Evolutionary conservation across 2,329 filamentous ascomycete species (phyloP), one percentile per base, ranked within the genome.

Genomic region (Lachnellula suecica): DNA sequence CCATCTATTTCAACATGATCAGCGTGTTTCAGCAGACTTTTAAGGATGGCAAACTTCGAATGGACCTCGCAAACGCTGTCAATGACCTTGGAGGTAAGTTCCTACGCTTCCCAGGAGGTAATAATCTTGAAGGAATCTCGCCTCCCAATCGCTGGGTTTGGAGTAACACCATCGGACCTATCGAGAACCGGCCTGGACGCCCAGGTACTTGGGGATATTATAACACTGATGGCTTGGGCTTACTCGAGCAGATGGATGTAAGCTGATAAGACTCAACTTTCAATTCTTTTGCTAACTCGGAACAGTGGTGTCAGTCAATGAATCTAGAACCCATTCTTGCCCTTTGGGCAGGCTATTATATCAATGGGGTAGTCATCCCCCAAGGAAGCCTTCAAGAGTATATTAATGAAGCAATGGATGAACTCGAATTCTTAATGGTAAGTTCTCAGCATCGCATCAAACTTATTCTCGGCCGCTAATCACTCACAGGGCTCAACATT

Each of bases 91-190:
- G 79, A 45, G 76, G 78, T 0, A 74, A 74, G 8, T 78, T 86
- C 59, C 74, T 88, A 37, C 77, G 85, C 11, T 79, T 86, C 51
- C 84, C 84, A 0, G 85, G 85, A 4, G 84, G 82, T 7, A 85
- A 84, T 62, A 84, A 83, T 70, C 66, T 85, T 63, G 31, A 35
- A 40, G 37, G 37, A 1, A 10, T 4, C 2, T 54, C 54, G 23
- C 58, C 57, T 52, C 57, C 58, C 43, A 52, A 51, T 44, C 40
- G 58, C 25, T 69, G 63, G 66, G 59, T 66, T 41, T 69, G 64
- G 72, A 73, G 73, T 42, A 59, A 66, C 40, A 74, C 72, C 0
- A 70, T 75, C 44, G 72, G 72, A 2, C 64, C 66, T 2, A 54
- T 73, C 0, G 59, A 67, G 4, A 54, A 72, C 8, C 62, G 68